Evolutionary conservation across 2,329 filamentous ascomycete species (phyloP), one percentile per base, ranked within the genome.

Genomic region (Aspergillus latus): DNA sequence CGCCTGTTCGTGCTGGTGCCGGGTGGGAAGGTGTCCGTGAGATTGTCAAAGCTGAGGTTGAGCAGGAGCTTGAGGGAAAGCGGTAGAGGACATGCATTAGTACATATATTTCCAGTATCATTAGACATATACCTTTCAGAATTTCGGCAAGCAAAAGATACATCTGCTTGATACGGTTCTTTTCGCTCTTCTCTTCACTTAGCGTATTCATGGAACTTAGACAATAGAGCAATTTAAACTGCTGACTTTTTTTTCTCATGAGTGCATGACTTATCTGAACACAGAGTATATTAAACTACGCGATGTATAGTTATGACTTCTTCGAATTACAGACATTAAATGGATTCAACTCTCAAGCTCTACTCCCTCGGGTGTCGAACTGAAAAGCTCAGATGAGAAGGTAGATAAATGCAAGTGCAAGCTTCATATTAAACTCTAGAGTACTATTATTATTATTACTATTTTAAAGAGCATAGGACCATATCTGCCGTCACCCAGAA

Each of bases 1-100:
- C 82, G 4, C 79, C 82, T 42, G 86, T 92, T 16, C 84, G 83
- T 42, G 88, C 84, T 58, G 74, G 74, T 42, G 78, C 79, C 60
- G 84, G 86, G 47, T 93, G 90, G 87, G 78, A 88, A 72, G 84
- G 82, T 21, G 88, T 96, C 15, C 80, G 90, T 60, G 85, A 87
- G 66, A 82, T 95, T 61, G 86, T 97, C 4, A 85, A 87, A 72
- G 81, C 82, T 59, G 85, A 92, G 72, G 89, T 95, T 7, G 86
- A 74, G 51, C 68, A 72, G 64, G 74, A 75, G 59, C 56, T 68
- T 52, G 61, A 69, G 52, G 65, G 66, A n/a, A 53, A 59, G 54
- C 62, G 63, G 40, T 67, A 64, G 46, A 45, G n/a, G n/a, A 43
- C 48, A 26, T 36, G 26, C n/a, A 6, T 26, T 48, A 48, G 30